These are phyloP conservation scores for Solanum ahanhuiri DNA, from an alignment of 257 asterid genomes.

Conservation along the genomic window DNA sequence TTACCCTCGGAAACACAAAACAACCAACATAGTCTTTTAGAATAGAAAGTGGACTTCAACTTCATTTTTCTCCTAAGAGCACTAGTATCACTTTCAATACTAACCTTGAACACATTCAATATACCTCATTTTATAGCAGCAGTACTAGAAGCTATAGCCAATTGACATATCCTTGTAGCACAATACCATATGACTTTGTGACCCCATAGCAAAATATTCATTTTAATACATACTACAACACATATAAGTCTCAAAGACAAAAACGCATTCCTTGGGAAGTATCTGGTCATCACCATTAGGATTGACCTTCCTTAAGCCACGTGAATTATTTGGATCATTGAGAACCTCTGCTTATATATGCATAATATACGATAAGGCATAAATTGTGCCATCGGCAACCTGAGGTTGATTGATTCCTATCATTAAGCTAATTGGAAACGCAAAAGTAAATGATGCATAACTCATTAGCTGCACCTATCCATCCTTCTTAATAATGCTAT, in stretches of 20 bases:
- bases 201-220: neutral
- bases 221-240: neutral
- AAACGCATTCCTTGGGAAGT: neutral
- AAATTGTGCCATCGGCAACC: neutral
- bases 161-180: neutral
- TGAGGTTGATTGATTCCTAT: neutral
- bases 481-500: neutral
- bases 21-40: neutral
- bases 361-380: neutral
- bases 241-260: neutral
- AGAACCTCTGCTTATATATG: neutral
- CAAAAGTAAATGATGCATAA: neutral
- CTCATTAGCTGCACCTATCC: neutral
- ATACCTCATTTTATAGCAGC: neutral
- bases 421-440: neutral
- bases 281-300: neutral
- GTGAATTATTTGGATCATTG: neutral
- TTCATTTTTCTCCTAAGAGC: neutral
- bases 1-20: neutral
- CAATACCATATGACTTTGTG: neutral
- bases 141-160: neutral
- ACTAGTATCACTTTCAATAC: neutral
- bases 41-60: neutral
- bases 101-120: neutral
- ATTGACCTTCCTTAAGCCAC: neutral